These are phyloP conservation scores for Orbilia blumenaviensis DNA, from an alignment of 2,329 filamentous ascomycete genomes.

Conservation along the genomic window DNA sequence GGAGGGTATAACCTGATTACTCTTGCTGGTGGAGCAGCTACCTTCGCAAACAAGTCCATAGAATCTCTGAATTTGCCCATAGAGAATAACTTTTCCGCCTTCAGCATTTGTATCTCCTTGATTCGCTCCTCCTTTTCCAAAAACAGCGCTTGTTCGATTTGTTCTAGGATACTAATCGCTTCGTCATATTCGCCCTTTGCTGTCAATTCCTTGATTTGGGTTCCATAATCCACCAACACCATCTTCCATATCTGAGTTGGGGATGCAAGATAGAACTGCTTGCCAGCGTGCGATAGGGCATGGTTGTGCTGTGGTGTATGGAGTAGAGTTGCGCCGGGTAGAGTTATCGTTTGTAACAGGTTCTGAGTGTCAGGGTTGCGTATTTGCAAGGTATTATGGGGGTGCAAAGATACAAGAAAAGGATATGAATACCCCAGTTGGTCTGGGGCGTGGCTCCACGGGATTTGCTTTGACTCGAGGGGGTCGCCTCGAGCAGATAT, in stretches of 20 bases:
- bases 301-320: constrained; percentile 93
- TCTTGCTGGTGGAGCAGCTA: constrained; percentile 86
- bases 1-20: constrained; percentile 86
- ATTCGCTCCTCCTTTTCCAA: constrained; percentile 77
- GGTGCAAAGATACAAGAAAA: constrained; percentile 79
- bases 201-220: constrained; percentile 84
- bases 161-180: constrained; percentile 84
- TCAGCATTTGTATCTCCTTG: constrained; percentile 87
- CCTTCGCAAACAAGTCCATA: constrained; percentile 89
- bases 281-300: constrained; percentile 93
- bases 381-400: constrained; percentile 78
- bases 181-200: constrained; percentile 81
- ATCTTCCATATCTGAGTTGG: constrained; percentile 95
- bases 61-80: constrained; percentile 83
- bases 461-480: constrained; percentile 81
- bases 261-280: constrained; percentile 92
- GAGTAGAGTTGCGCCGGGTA: constrained; percentile 82
- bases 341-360: constrained; percentile 82
- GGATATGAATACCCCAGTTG: constrained; percentile 96
- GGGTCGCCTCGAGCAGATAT: constrained; percentile 84
- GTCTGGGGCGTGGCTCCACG: constrained; percentile 87
- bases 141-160: constrained; percentile 91
- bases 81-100: constrained; percentile 84
- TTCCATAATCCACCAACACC: constrained; percentile 89
- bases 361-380: constrained; percentile 91